These are phyloP conservation scores for Neoascochyta sp. DNA, from an alignment of 2,329 filamentous ascomycete species.

Conservation along the genomic window DNA sequence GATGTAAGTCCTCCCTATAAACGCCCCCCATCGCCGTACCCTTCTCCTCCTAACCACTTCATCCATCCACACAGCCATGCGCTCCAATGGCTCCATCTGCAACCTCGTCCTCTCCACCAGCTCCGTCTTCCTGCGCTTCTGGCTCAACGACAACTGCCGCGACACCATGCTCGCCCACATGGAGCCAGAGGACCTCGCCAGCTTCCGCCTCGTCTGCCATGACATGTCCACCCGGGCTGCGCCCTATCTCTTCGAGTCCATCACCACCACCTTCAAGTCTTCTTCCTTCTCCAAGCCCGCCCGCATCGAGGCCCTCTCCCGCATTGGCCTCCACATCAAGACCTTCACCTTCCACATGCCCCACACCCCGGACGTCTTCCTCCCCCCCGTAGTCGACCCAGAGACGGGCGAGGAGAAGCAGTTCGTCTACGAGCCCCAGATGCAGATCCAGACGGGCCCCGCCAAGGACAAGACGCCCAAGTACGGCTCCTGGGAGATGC, in stretches of 20 bases:
- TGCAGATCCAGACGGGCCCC: constrained; percentile 51
- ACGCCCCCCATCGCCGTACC: too few species aligned
- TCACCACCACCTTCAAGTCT: constrained; percentile 67
- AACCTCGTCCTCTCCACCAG: constrained; percentile 49
- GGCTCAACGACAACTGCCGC: constrained; percentile 48
- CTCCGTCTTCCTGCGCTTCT: constrained; percentile 49
- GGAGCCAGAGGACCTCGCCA: constrained; percentile 42
- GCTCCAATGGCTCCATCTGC: constrained; percentile 47
- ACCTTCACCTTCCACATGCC: constrained; percentile 74
- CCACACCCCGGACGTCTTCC: constrained; percentile 72
- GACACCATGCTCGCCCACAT: constrained; percentile 44
- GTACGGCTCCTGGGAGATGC: constrained; percentile 75
- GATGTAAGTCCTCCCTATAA: constrained; percentile 39
- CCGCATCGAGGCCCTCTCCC: constrained; percentile 68
- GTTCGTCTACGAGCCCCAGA: constrained; percentile 79
- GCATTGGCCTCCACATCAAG: constrained; percentile 75
- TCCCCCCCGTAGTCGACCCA: constrained; percentile 80
- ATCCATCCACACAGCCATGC: constrained; percentile 42
- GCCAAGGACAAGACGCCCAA: constrained; percentile 61
- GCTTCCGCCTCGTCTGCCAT: constrained; percentile 63
- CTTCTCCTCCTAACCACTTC: too few species aligned
- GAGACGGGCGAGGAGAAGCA: constrained; percentile 70
- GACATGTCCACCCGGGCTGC: constrained; percentile 69
- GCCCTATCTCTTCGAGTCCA: constrained; percentile 64
- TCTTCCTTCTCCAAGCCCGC: constrained; percentile 72